A percentile compares a stretch with the other conserved stretches of the same genome.
These are phyloP conservation scores for Gaeumannomyces sp. DNA, from an alignment of 2,329 filamentous ascomycete genomes.

Conservation along the genomic window DNA sequence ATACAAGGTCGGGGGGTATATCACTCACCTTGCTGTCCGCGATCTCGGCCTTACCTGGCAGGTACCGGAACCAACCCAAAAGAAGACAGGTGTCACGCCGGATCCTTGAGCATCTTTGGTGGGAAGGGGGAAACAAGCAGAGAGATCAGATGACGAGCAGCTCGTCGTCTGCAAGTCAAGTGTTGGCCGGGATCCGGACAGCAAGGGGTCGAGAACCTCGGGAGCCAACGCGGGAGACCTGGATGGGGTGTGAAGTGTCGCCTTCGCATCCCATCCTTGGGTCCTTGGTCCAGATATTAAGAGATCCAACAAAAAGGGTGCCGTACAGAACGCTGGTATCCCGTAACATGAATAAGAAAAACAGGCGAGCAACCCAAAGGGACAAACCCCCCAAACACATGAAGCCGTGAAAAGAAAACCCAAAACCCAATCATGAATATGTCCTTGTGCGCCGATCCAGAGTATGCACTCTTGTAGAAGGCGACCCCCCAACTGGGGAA, in stretches of 20 bases:
- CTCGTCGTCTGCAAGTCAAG: slow-evolving; percentile 18
- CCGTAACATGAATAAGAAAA: neutral
- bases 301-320: slow-evolving; percentile 5
- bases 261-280: slow-evolving; percentile 6
- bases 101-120: slow-evolving; percentile 19
- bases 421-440: slow-evolving; percentile 1
- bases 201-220: slow-evolving; percentile 19
- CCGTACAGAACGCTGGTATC: neutral
- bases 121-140: slow-evolving; percentile 20
- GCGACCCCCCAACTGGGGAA: too few relatives aligned
- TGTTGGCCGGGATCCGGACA: slow-evolving; percentile 29
- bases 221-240: too few relatives aligned
- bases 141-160: slow-evolving; percentile 22
- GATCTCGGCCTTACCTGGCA: slow-evolving; percentile 27
- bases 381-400: too few relatives aligned
- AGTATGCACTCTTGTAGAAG: too few relatives aligned
- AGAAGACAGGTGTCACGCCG: slow-evolving; percentile 24
- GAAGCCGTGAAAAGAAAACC: neutral
- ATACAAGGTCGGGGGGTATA: slow-evolving; percentile 26
- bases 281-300: slow-evolving; percentile 7
- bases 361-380: neutral
- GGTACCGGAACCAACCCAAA: slow-evolving; percentile 24
- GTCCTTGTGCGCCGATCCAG: slow-evolving; percentile 1
- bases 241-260: neutral
- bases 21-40: slow-evolving; percentile 32